A percentile compares a stretch with the other conserved stretches of the same genome.
Conservation (phyloP, 1,284 basidiomycete species). For the Apiotrichum gamsii region DNA sequence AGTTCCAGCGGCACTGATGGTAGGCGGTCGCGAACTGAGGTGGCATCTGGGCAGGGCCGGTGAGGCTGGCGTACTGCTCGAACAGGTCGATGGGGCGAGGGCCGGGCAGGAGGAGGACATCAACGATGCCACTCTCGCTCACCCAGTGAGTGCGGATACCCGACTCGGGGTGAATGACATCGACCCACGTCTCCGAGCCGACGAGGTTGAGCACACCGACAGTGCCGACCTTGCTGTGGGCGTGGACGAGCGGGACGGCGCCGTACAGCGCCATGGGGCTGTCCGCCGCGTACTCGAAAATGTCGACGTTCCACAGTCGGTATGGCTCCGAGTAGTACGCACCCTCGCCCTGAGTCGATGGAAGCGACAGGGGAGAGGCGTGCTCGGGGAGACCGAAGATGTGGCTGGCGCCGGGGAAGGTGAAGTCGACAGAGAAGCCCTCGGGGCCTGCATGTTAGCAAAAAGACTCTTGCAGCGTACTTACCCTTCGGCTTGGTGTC, state of each 20-base stretch:
- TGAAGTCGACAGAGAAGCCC: slow-evolving; percentile 84
- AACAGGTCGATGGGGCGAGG: slow-evolving; percentile 76
- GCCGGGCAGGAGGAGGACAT: slow-evolving; percentile 87
- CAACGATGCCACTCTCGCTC: slow-evolving; percentile 91
- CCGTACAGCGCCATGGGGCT: slow-evolving; percentile 90
- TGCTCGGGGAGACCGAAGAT: slow-evolving; percentile 97
- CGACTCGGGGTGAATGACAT: slow-evolving; percentile 63
- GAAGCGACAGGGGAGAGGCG: slow-evolving; percentile 82
- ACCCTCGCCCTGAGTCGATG: slow-evolving; percentile 57
- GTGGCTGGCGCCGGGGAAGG: slow-evolving; percentile 81
- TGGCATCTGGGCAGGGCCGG: slow-evolving; percentile 79
- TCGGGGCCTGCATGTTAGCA: slow-evolving; percentile 65
- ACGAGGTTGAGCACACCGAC: slow-evolving; percentile 88
- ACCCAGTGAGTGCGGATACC: slow-evolving; percentile 85
- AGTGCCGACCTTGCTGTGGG: slow-evolving; percentile 71
- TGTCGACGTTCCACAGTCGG: slow-evolving; percentile 91
- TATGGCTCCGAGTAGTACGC: slow-evolving; percentile 82
- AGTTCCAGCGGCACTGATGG: slow-evolving; percentile 99
- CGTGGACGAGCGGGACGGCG: slow-evolving; percentile 86
- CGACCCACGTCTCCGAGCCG: slow-evolving; percentile 92
- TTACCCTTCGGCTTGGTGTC: slow-evolving; percentile 93
- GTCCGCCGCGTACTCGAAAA: slow-evolving; percentile 92
- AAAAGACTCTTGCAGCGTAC: slow-evolving; percentile 5
- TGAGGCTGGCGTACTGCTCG: slow-evolving; percentile 74
- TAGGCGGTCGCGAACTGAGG: slow-evolving; percentile 88